These are phyloP conservation scores for Erucastrum elatum DNA, from an alignment of 345 rosid genomes.

Conservation along the genomic window DNA sequence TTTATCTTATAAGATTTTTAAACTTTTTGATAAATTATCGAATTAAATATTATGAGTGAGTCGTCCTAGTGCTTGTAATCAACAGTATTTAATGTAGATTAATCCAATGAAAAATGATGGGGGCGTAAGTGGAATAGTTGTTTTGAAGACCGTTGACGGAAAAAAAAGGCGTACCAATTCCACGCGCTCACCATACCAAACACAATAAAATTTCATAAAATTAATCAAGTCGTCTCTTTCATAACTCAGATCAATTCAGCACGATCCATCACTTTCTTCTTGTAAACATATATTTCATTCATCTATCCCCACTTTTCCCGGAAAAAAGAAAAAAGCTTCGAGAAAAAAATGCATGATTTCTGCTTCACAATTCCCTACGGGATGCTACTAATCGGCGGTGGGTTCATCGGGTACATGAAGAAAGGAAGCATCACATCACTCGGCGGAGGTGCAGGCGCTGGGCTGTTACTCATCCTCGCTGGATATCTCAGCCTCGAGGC, in stretches of 20 bases:
- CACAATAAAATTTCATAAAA: background rate
- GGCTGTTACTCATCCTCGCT: slow-evolving; percentile 72
- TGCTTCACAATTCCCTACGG: slow-evolving; percentile 98
- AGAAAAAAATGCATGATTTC: slow-evolving; percentile 82
- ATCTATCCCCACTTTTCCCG: slow-evolving; percentile 10
- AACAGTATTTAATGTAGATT: no score
- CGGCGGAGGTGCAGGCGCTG: slow-evolving; percentile 80
- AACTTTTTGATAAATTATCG: no score
- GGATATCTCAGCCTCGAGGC: slow-evolving; percentile 86
- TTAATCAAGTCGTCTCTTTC: background rate
- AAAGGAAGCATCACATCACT: slow-evolving; percentile 80
- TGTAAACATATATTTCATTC: background rate
- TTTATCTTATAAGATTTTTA: no score
- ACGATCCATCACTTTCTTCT: background rate
- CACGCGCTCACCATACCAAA: background rate
- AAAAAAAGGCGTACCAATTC: background rate
- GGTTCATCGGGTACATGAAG: slow-evolving; percentile 68
- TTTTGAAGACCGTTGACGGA: background rate
- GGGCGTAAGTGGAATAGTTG: background rate
- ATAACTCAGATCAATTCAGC: background rate
- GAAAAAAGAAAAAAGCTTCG: background rate
- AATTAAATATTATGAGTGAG: no score
- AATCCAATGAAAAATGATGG: background rate
- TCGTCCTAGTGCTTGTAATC: no score
- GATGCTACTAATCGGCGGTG: slow-evolving; percentile 76